Percentiles rank a stretch among this genome's conserved stretches.
These are phyloP conservation scores for Plantago ovata DNA, from an alignment of 257 asterid genomes.

Conservation along the genomic window DNA sequence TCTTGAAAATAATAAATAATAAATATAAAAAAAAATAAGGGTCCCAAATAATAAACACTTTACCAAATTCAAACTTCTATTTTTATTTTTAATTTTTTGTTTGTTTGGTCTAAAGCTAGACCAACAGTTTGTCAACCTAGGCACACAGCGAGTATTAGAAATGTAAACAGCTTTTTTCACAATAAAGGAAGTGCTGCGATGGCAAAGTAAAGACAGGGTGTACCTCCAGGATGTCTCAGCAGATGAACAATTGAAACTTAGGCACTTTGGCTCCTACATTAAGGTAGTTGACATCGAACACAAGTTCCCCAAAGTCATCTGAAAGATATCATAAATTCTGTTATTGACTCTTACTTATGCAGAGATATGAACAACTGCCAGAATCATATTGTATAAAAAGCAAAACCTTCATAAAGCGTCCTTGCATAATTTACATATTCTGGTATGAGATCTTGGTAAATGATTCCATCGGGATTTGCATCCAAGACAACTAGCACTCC, in stretches of 20 bases:
- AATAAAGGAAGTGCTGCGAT: slow-evolving; percentile 1
- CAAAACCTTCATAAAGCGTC: slow-evolving; percentile 83
- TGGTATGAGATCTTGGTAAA: slow-evolving; percentile 77
- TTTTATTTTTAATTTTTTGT: too few relatives aligned
- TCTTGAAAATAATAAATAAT: too few relatives aligned
- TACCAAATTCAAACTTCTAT: too few relatives aligned
- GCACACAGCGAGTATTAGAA: too few relatives aligned
- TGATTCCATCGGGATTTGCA: slow-evolving; percentile 82
- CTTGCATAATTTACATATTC: slow-evolving; percentile 59
- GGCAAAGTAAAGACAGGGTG: slow-evolving; percentile 1
- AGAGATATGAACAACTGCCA: slow-evolving; percentile 11
- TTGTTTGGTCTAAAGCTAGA: too few relatives aligned
- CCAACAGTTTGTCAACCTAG: too few relatives aligned
- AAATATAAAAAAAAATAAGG: too few relatives aligned
- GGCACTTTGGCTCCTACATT: slow-evolving; percentile 58
- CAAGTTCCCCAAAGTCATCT: slow-evolving; percentile 87
- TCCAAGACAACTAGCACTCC: slow-evolving; percentile 90
- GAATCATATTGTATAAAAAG: neutral
- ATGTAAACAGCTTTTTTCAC: neutral
- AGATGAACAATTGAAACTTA: slow-evolving; percentile 58
- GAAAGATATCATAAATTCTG: slow-evolving; percentile 16
- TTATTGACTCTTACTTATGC: neutral
- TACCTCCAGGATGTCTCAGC: slow-evolving; percentile 47
- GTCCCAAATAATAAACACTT: too few relatives aligned
- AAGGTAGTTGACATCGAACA: slow-evolving; percentile 80